Conservation (phyloP, 1,284 basidiomycete genomes). For the Gymnopus androsaceus region DNA sequence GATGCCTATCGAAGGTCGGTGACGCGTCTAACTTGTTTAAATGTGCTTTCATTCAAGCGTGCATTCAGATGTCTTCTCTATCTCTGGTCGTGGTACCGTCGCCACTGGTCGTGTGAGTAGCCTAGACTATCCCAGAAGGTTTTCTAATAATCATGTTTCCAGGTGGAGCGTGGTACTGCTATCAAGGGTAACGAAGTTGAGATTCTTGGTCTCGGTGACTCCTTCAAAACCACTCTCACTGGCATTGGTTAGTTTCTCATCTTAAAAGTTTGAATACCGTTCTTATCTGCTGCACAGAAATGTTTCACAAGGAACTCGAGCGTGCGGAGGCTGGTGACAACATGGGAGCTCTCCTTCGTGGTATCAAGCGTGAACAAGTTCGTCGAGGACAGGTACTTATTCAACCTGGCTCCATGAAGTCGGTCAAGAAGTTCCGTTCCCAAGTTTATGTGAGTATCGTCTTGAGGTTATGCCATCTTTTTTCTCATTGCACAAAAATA, state of each 20-base stretch:
- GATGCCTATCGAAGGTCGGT: conserved; percentile 84
- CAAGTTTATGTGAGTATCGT: conserved; percentile 76
- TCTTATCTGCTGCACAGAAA: conserved; percentile 59
- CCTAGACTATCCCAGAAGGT: neutral
- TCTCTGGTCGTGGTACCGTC: conserved; percentile 98
- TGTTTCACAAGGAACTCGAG: conserved; percentile 99
- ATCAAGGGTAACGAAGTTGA: conserved; percentile 95
- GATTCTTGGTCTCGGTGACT: conserved; percentile 85
- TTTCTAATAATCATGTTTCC: conserved; percentile 9
- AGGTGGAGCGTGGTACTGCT: conserved; percentile 94
- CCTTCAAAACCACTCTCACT: conserved; percentile 92
- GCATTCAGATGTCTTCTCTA: conserved; percentile 89
- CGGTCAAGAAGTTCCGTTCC: conserved; percentile 92
- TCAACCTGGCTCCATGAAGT: conserved; percentile 91
- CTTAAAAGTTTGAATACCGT: neutral
- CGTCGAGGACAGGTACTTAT: conserved; percentile 92
- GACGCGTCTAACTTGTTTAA: neutral
- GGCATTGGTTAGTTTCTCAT: conserved; percentile 74
- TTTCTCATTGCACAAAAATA: conserved; percentile 28
- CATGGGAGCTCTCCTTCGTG: conserved; percentile 97
- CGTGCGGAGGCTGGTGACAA: conserved; percentile 99
- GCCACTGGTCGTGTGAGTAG: conserved; percentile 83
- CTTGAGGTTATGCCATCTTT: conserved; percentile 3
- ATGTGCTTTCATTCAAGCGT: conserved; percentile 6
- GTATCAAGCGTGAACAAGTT: conserved; percentile 96